phyloP scores from a whole-genome alignment of 495 filamentous ascomycete genomes.

The Oleoguttula mirabilis region DNA sequence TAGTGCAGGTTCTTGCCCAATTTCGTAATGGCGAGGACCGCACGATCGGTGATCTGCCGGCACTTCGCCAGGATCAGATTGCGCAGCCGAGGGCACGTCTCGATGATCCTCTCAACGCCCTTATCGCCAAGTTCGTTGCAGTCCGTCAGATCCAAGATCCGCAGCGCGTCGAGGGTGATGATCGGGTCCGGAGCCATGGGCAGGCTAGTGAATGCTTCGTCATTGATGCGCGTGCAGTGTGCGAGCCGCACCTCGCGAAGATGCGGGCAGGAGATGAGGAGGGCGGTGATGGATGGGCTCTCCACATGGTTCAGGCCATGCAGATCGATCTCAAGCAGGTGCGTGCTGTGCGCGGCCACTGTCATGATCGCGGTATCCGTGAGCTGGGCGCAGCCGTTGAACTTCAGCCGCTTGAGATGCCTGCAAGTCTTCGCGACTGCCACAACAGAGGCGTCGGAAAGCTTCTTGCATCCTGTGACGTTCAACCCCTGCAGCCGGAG shows the following conservation, averaged over 20 bases:
- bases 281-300: conserved; percentile 63
- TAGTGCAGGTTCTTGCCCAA: conserved; percentile 95
- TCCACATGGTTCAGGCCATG: conserved; percentile 72
- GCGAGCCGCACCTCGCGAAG: conserved; percentile 81
- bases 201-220: conserved; percentile 75
- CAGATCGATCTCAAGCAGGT: conserved; percentile 92
- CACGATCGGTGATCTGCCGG: conserved; percentile 75
- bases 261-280: conserved; percentile 62
- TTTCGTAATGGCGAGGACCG: conserved; percentile 73
- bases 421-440: conserved; percentile 72
- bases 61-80: conserved; percentile 94
- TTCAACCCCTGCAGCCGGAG: conserved; percentile 83
- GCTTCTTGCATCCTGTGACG: conserved; percentile 69
- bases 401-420: conserved; percentile 86
- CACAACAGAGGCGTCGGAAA: conserved; percentile 75
- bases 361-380: conserved; percentile 68
- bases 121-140: conserved; percentile 73
- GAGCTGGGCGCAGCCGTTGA: conserved; percentile 75
- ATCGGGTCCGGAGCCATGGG: conserved; percentile 38
- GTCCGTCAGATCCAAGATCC: conserved; percentile 87
- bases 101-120: conserved; percentile 75
- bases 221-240: conserved; percentile 70
- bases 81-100: conserved; percentile 72
- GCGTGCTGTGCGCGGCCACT: conserved; percentile 76
- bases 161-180: conserved; percentile 62